Conservation (phyloP, 2,329 filamentous ascomycete species). For the Magnaporthiopsis incrustans region DNA sequence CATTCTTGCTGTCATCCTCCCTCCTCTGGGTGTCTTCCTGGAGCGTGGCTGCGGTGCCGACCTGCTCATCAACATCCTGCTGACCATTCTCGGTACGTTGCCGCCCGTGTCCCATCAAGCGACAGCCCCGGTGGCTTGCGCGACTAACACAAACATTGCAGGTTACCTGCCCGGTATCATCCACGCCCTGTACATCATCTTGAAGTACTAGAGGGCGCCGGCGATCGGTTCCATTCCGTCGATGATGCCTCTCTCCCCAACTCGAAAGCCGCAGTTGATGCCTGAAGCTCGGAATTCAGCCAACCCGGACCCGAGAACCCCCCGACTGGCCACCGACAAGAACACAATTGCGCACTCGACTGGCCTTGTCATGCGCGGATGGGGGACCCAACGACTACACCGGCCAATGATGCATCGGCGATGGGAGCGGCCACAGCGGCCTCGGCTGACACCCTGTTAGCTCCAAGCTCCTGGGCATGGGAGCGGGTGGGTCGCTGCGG, state of each 20-base stretch:
- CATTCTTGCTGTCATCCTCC: constrained; percentile 82
- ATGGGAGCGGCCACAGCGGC: not conserved
- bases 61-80: constrained; percentile 84
- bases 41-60: constrained; percentile 85
- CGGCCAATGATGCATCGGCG: not conserved
- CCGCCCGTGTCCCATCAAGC: not conserved
- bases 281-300: not conserved
- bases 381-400: not conserved
- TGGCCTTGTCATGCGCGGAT: not conserved
- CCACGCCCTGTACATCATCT: constrained; percentile 88
- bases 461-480: not conserved
- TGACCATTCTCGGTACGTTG: constrained; percentile 63
- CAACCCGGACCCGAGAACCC: not conserved
- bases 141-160: constrained; percentile 13
- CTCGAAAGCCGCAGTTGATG: not conserved
- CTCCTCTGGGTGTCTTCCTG: constrained; percentile 87
- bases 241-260: not conserved
- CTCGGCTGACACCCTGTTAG: not conserved
- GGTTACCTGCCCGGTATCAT: constrained; percentile 73
- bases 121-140: not conserved
- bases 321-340: too few relatives aligned
- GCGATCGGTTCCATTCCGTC: not conserved
- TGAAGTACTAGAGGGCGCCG: constrained; percentile 61
- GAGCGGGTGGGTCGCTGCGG: not conserved
- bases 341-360: not conserved